phyloP scores from a whole-genome alignment of 768 basidiomycete genomes.

The Sporobolomyces pararoseus region DNA sequence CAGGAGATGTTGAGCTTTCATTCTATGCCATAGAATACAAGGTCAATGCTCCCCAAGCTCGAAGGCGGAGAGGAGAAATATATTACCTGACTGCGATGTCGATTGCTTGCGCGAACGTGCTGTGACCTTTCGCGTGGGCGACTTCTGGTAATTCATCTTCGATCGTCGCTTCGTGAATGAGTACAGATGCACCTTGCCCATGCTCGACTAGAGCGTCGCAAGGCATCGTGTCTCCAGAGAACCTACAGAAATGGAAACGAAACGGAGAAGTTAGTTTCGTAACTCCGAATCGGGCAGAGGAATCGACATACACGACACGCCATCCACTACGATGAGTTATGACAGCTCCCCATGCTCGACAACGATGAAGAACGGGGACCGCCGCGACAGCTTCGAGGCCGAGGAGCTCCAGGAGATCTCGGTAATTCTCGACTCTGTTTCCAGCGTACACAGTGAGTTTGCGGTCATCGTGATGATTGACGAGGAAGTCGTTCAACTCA shows the following conservation, averaged over 20 bases:
- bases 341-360: slow-evolving; percentile 67
- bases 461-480: too few relatives aligned
- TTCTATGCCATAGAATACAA: slow-evolving; percentile 55
- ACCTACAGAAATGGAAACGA: slow-evolving; percentile 55
- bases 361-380: slow-evolving; percentile 70
- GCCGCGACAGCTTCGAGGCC: slow-evolving; percentile 63
- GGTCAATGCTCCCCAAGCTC: neutral
- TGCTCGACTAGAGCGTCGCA: slow-evolving; percentile 63
- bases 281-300: neutral
- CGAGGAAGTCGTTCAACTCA: neutral
- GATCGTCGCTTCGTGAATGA: slow-evolving; percentile 94
- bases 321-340: slow-evolving; percentile 68
- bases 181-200: slow-evolving; percentile 66
- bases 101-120: slow-evolving; percentile 84
- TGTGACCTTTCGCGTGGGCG: slow-evolving; percentile 66
- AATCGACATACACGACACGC: slow-evolving; percentile 64
- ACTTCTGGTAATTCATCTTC: slow-evolving; percentile 70
- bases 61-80: neutral
- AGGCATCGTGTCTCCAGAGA: slow-evolving; percentile 87
- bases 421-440: neutral
- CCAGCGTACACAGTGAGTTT: neutral
- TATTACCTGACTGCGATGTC: slow-evolving; percentile 64
- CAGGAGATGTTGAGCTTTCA: slow-evolving; percentile 78
- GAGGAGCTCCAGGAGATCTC: slow-evolving; percentile 46
- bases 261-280: neutral